Percentiles rank a stretch among this genome's conserved stretches.
These are phyloP conservation scores for Quercus aquifolioides DNA, from an alignment of 306 rosid genomes.

Conservation along the genomic window DNA sequence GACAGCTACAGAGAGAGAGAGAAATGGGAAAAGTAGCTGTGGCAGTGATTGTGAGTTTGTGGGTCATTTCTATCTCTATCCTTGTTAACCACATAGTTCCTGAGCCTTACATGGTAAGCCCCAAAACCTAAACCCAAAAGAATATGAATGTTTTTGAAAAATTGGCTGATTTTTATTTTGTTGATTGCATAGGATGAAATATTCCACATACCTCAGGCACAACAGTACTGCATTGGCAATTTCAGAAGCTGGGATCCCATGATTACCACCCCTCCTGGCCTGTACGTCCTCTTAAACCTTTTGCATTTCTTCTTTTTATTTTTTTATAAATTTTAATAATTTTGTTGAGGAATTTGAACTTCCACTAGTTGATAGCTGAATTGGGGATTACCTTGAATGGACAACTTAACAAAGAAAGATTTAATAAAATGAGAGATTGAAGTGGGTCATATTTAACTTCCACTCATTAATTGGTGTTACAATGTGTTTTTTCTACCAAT, in stretches of 20 bases:
- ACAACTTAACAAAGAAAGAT: not conserved
- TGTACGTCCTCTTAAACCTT: constrained; percentile 48
- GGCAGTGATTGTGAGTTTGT: constrained; percentile 70
- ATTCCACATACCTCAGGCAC: constrained; percentile 82
- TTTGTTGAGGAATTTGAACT: not conserved
- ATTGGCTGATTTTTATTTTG: not conserved
- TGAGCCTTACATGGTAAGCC: constrained; percentile 76
- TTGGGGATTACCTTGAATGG: too few relatives aligned
- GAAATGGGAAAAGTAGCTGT: constrained; percentile 66
- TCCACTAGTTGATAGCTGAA: not conserved
- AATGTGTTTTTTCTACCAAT: not conserved
- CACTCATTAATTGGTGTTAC: not conserved
- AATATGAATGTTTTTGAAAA: not conserved
- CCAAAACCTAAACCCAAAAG: not conserved
- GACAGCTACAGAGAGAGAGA: not conserved
- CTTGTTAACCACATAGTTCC: constrained; percentile 63
- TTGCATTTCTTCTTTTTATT: not conserved
- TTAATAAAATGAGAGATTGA: not conserved
- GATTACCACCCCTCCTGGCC: constrained; percentile 97
- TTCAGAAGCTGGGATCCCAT: constrained; percentile 96
- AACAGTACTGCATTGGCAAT: constrained; percentile 73
- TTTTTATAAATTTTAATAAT: not conserved
- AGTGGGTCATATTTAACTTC: too few relatives aligned
- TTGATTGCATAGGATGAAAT: constrained; percentile 68
- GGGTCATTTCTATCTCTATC: constrained; percentile 68